These are phyloP conservation scores for Euphorbia schlechtendalii DNA, from an alignment of 441 rosid species.

Conservation along the genomic window DNA sequence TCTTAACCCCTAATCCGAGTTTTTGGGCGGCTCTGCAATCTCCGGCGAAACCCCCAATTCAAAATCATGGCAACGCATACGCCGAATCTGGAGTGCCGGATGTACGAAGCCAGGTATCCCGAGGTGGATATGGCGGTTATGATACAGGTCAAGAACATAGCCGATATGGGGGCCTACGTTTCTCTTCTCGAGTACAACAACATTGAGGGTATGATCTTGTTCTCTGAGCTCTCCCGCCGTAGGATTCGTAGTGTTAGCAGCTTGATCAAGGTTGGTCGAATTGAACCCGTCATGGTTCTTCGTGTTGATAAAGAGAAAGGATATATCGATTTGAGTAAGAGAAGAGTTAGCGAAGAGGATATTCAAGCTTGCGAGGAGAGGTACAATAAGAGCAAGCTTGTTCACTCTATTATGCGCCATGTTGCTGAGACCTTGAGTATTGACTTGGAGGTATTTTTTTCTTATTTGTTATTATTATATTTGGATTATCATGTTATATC, in stretches of 20 bases:
- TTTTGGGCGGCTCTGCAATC: not conserved
- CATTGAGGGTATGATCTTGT: constrained; percentile 94
- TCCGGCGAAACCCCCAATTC: not conserved
- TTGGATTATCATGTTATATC: not conserved
- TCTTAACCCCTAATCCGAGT: too few species aligned
- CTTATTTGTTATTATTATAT: not conserved
- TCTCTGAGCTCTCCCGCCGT: constrained; percentile 98
- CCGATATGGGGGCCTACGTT: constrained; percentile 97
- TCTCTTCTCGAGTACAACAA: constrained; percentile 94
- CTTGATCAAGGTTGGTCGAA: constrained; percentile 89
- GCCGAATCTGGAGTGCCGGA: constrained; percentile 84
- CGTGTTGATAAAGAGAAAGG: constrained; percentile 96
- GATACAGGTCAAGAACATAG: constrained; percentile 95
- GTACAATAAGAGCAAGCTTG: constrained; percentile 97
- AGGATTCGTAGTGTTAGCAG: constrained; percentile 95
- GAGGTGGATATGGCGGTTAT: constrained; percentile 98
- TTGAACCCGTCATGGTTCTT: constrained; percentile 98
- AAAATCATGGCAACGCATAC: constrained; percentile 36
- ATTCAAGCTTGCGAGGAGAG: constrained; percentile 92
- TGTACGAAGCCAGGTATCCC: constrained; percentile 90
- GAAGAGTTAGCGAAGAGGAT: constrained; percentile 94
- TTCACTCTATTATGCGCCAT: constrained; percentile 96
- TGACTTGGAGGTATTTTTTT: constrained; percentile 68
- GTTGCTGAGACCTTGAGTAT: constrained; percentile 81
- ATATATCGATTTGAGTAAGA: constrained; percentile 88